Base-by-base conservation (phyloP, 805 yeast species). In the Jamesozyma rosinii region DNA sequence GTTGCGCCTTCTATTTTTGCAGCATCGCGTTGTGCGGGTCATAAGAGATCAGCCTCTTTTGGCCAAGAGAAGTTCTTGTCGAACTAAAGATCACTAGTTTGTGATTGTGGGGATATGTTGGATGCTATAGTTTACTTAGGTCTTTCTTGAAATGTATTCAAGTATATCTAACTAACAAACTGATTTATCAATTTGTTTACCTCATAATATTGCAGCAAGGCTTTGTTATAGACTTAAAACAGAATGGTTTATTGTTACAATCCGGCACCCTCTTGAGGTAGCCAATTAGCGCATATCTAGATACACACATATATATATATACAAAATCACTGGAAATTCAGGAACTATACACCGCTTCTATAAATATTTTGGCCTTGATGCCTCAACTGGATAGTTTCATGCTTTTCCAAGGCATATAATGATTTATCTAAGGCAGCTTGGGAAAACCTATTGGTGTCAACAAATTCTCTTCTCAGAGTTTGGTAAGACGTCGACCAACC, bases 401-500 rank as follows among this genome's bases (percentile, higher is more conserved):
- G 83, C 46, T 92, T 75, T 62, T 87, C 96, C 61, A 92, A 60
- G 1, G 85, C 81, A 62, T 75, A 76, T 46, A 90, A 65, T 0
- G 97, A 95, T 58, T 78, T 80, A 52, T 88, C 95, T 50, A 90
- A 68, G 0, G 95, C 90, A 41, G 76, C 75, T 41, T 77, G 77
- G 26, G 81, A 70, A 52, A 75, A 81, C 44, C 72, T 72, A 40
- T 78, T 77, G 33, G 76, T 73, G 27, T 74, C 81, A 17, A 83
- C 85, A 61, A 89, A 83, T 65, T 90, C 96, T 46, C 82, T 76
- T 54, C 85, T 75, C 44, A 92, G 71, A 3, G 95, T 87, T 50
- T 76, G 77, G 61, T 86, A 85, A 15, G 90, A 80, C 0, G 97
- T 88, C 31, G 95, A 83, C 89, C 95, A 92, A 18, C 98, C 98